Evolutionary conservation across 176 grass and related monocot genomes (phyloP), one percentile per base, ranked within the genome.

Genomic region (Aegilops tauschii): DNA sequence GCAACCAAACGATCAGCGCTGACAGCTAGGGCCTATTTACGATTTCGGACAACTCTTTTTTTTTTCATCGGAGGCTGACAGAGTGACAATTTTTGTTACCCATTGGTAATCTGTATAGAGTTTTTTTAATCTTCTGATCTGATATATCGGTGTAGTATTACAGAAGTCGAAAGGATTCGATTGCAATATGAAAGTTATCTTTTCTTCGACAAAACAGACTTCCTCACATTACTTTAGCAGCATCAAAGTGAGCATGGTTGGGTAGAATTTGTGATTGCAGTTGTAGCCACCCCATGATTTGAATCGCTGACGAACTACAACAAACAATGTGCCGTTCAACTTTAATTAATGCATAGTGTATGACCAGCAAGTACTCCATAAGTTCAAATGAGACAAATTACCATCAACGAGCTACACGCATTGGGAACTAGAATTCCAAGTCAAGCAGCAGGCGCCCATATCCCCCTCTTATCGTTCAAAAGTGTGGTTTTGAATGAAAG

Each of bases 81-180:
- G 37, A 77, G 65, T 25, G 47, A 80, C 74, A 76, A 87, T 91
- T 93, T 93, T 86, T 69, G 28, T 85, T 89, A 65, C 80, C 31
- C 56, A 78, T 79, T 82, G 73, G 28, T 86, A 89, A 82, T 82
- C 14, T 88, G 86, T 90, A 88, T 65, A 92, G 66, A 89, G 74
- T 21, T 52, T 3, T 3, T 42, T 87, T 66, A 13, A 28, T 74
- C n/a, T 28, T 47, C 23, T 45, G 12, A 47, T 47, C 23, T 45
- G 13, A 47, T 50, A 21, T 14, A 31, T 54, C 8, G 8, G 27
- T 25, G 23, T 54, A 45, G 23, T 70, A 35, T 27, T 65, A 82
- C 66, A 88, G 37, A 77, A 76, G 23, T 9, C 62, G 62, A 63
- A 49, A 76, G 47, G 31, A 69, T 84, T 84, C 49, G 37, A 27